Percentiles rank a stretch among this genome's conserved stretches.
These are phyloP conservation scores for Colletotrichum sp. DNA, from an alignment of 2,329 filamentous ascomycete species.

Conservation along the genomic window DNA sequence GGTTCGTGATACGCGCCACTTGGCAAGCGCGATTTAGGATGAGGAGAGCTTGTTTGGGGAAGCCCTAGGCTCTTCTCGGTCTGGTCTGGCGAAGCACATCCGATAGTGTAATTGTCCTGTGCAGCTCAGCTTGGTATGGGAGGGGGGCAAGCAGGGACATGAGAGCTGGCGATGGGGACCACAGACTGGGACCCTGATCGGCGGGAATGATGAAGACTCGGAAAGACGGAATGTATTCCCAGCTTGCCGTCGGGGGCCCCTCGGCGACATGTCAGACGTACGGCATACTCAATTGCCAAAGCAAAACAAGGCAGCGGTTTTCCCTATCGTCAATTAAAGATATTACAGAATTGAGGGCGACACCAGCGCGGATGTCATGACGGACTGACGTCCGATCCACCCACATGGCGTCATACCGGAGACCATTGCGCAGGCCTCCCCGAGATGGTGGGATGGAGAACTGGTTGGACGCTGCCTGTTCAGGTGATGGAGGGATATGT, in stretches of 20 bases:
- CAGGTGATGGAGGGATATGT: neutral
- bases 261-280: neutral
- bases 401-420: conserved; percentile 17
- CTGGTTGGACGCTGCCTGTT: neutral
- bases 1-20: neutral
- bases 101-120: neutral
- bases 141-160: neutral
- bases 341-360: neutral
- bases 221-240: neutral
- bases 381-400: neutral
- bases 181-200: neutral
- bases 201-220: neutral
- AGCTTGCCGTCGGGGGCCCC: neutral
- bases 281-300: neutral
- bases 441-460: neutral
- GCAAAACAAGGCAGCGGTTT: neutral
- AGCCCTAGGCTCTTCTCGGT: neutral
- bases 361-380: neutral
- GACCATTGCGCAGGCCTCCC: neutral
- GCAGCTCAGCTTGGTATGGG: neutral
- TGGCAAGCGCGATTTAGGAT: neutral
- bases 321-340: neutral
- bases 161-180: neutral
- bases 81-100: neutral
- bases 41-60: neutral